These are phyloP conservation scores for Tetracladium marchalianum DNA, from an alignment of 495 filamentous ascomycete genomes.

Conservation along the genomic window DNA sequence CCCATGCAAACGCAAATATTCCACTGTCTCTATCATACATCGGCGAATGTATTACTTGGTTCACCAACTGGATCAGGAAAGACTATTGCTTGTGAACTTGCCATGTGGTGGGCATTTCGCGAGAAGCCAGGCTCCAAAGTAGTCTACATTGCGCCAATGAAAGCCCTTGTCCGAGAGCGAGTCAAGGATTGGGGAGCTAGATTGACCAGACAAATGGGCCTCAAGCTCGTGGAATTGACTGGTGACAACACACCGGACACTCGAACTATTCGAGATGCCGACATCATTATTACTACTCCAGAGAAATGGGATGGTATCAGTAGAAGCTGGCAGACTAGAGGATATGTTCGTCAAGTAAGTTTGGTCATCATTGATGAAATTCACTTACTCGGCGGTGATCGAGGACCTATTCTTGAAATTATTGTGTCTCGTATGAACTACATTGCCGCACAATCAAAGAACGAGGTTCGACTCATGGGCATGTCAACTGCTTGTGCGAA, in stretches of 20 bases:
- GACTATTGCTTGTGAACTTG: slow-evolving; percentile 88
- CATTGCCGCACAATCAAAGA: slow-evolving; percentile 87
- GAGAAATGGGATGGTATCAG: slow-evolving; percentile 99
- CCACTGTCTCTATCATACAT: slow-evolving; percentile 85
- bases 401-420: slow-evolving; percentile 96
- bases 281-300: slow-evolving; percentile 97
- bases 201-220: slow-evolving; percentile 71
- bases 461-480: slow-evolving; percentile 78
- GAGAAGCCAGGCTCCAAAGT: slow-evolving; percentile 95
- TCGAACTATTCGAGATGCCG: slow-evolving; percentile 83
- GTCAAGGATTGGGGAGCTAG: slow-evolving; percentile 90
- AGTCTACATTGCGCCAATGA: slow-evolving; percentile 99
- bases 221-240: slow-evolving; percentile 92
- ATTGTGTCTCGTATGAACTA: slow-evolving; percentile 99
- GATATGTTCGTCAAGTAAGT: slow-evolving; percentile 90
- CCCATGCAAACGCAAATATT: slow-evolving; percentile 99
- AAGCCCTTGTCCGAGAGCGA: slow-evolving; percentile 91
- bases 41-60: slow-evolving; percentile 87
- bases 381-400: slow-evolving; percentile 87
- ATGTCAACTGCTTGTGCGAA: slow-evolving; percentile 99
- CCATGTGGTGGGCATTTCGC: slow-evolving; percentile 99
- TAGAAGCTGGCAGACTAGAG: slow-evolving; percentile 93
- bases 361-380: slow-evolving; percentile 99
- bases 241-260: slow-evolving; percentile 98
- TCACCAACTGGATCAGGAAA: slow-evolving; percentile 97